Percentiles rank a stretch among this genome's conserved stretches.
Conservation (phyloP, 1,139 yeast species). For the Nakaseomyces bracarensis region DNA sequence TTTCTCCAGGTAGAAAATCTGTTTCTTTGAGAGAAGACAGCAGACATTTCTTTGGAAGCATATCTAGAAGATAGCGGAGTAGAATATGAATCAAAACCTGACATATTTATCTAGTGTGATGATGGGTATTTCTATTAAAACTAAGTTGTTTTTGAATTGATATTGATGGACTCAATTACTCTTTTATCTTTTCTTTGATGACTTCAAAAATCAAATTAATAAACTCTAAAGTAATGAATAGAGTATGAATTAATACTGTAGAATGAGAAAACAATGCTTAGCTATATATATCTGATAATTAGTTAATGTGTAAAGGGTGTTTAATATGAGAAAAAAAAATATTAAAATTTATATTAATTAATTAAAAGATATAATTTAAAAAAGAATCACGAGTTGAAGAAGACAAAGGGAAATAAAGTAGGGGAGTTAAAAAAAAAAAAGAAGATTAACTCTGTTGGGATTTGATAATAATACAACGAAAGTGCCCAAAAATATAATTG, state of each 20-base stretch:
- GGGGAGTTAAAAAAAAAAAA: not conserved
- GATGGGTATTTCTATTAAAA: too few species aligned
- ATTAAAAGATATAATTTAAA: too few species aligned
- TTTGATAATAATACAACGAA: conserved; percentile 2
- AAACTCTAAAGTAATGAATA: too few species aligned
- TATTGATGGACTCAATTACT: too few species aligned
- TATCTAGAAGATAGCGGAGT: conserved; percentile 95
- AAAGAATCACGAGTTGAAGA: not conserved
- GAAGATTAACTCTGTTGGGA: conserved; percentile 1
- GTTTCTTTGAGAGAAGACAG: conserved; percentile 82
- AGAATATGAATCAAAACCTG: conserved; percentile 61
- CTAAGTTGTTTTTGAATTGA: too few species aligned
- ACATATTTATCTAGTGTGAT: conserved; percentile 35
- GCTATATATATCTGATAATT: too few species aligned
- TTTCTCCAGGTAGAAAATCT: conserved; percentile 98
- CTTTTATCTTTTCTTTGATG: too few species aligned
- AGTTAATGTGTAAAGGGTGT: too few species aligned
- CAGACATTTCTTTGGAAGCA: conserved; percentile 96
- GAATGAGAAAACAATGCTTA: too few species aligned
- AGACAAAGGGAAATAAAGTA: not conserved
- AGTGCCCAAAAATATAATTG: not conserved
- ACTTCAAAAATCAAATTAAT: too few species aligned
- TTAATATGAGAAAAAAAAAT: too few species aligned
- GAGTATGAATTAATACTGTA: too few species aligned
- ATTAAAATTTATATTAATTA: not conserved